Evolutionary conservation across 2,329 filamentous ascomycete species (phyloP).

Genomic region (Stemphylium vesicarium): DNA sequence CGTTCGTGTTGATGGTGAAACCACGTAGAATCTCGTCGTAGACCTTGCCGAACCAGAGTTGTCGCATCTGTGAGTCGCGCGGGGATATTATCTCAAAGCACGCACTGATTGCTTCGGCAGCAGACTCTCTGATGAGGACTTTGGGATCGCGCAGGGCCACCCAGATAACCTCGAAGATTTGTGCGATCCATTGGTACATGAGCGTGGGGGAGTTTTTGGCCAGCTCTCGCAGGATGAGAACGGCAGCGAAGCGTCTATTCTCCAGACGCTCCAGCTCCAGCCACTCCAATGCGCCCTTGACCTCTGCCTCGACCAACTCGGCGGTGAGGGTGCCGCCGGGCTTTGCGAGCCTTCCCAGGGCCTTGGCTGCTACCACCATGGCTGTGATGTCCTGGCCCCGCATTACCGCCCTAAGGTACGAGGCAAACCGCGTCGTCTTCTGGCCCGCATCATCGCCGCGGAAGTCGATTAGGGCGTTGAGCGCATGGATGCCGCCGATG

Average conservation of each 20-base stretch:
- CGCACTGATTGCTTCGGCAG: constrained; percentile 89
- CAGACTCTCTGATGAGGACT: constrained; percentile 88
- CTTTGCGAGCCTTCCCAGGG: constrained; percentile 86
- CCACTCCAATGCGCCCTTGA: constrained; percentile 96
- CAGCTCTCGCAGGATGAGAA: constrained; percentile 87
- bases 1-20: constrained; percentile 76
- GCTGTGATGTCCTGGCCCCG: constrained; percentile 89
- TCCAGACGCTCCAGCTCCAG: constrained; percentile 94
- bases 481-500: constrained; percentile 87
- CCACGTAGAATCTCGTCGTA: constrained; percentile 84
- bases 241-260: constrained; percentile 89
- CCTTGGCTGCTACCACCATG: constrained; percentile 87
- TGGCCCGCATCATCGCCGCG: constrained; percentile 91
- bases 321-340: constrained; percentile 94
- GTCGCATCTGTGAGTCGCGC: constrained; percentile 85
- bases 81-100: constrained; percentile 96
- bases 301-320: constrained; percentile 94
- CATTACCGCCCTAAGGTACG: constrained; percentile 85
- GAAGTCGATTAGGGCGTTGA: constrained; percentile 94
- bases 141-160: constrained; percentile 88
- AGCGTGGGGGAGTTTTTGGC: constrained; percentile 92
- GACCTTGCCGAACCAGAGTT: constrained; percentile 88
- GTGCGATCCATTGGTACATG: constrained; percentile 93
- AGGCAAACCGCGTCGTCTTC: constrained; percentile 93
- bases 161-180: constrained; percentile 96